Evolutionary conservation across 2,329 filamentous ascomycete species (phyloP).

Genomic region (Colletotrichum musicola): DNA sequence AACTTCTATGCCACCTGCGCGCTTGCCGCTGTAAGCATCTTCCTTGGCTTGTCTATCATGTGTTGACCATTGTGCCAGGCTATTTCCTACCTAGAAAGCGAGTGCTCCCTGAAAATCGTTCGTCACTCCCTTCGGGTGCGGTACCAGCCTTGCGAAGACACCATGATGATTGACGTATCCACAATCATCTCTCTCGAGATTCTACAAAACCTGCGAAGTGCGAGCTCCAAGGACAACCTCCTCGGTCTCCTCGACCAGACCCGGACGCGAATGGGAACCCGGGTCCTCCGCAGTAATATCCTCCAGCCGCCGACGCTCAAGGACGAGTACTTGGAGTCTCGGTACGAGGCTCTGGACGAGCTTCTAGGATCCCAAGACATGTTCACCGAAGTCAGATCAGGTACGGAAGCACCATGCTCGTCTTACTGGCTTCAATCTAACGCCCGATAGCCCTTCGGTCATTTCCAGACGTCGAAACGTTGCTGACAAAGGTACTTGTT

Average conservation of each 20-base stretch:
- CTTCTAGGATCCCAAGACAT: slow-evolving; percentile 85
- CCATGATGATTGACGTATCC: slow-evolving; percentile 95
- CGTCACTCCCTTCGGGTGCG: slow-evolving; percentile 86
- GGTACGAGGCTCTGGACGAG: slow-evolving; percentile 88
- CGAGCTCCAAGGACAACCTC: slow-evolving; percentile 84
- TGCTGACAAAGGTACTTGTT: slow-evolving; percentile 75
- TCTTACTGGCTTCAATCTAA: slow-evolving; percentile 33
- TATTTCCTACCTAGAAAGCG: slow-evolving; percentile 83
- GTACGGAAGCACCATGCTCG: slow-evolving; percentile 53
- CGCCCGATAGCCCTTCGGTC: slow-evolving; percentile 72
- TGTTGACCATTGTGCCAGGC: slow-evolving; percentile 62
- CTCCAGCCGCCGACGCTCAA: slow-evolving; percentile 86
- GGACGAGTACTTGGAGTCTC: slow-evolving; percentile 72
- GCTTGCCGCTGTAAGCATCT: slow-evolving; percentile 79
- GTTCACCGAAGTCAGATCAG: slow-evolving; percentile 81
- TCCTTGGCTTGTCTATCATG: slow-evolving; percentile 22
- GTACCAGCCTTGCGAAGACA: slow-evolving; percentile 89
- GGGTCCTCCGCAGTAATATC: slow-evolving; percentile 86
- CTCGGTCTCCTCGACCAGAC: slow-evolving; percentile 90
- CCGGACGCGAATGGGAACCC: slow-evolving; percentile 86
- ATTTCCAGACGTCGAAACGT: slow-evolving; percentile 83
- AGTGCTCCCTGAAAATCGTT: slow-evolving; percentile 76
- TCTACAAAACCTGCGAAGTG: slow-evolving; percentile 84
- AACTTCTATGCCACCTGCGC: slow-evolving; percentile 90
- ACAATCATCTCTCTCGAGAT: slow-evolving; percentile 90